Evolutionary conservation across 352 stramenopile species (phyloP).

Genomic region (Thalassiosira exigua): DNA sequence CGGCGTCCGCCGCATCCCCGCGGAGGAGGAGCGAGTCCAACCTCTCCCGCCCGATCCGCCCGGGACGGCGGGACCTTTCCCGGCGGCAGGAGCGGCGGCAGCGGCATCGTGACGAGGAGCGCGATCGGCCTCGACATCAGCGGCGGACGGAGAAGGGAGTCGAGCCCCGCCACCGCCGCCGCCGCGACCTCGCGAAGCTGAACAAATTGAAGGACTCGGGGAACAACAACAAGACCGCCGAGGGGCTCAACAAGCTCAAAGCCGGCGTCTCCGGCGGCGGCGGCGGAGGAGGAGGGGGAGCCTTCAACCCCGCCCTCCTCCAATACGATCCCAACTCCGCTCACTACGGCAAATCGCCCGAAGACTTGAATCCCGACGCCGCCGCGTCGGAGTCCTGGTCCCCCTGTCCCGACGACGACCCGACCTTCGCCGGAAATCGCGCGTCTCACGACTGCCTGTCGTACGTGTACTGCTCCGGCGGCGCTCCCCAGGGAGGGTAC

Average conservation of each 20-base stretch:
- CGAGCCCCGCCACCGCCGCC: background rate
- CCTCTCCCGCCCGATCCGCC: background rate
- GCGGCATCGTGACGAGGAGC: background rate
- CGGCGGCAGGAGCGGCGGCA: background rate
- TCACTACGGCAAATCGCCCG: conserved; percentile 29
- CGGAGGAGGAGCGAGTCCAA: background rate
- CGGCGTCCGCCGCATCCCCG: background rate
- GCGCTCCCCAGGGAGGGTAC: conserved; percentile 27
- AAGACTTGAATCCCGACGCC: background rate
- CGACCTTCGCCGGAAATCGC: conserved; percentile 29
- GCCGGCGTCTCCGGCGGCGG: background rate
- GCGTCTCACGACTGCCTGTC: conserved; percentile 47
- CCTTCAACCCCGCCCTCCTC: conserved; percentile 47
- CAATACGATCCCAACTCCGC: conserved; percentile 40
- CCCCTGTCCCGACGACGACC: conserved; percentile 35
- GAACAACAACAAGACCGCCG: background rate
- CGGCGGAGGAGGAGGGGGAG: too few relatives aligned
- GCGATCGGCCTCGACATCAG: background rate
- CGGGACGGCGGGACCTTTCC: background rate
- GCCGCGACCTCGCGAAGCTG: background rate
- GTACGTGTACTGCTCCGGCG: conserved; percentile 46
- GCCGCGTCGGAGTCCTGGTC: conserved; percentile 22
- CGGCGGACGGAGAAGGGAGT: background rate
- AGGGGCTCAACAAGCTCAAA: background rate
- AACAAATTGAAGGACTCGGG: background rate